Percentiles rank a stretch among this genome's conserved stretches.
These are phyloP conservation scores for Solidago caesia DNA, from an alignment of 129 eudicot species.

Conservation along the genomic window DNA sequence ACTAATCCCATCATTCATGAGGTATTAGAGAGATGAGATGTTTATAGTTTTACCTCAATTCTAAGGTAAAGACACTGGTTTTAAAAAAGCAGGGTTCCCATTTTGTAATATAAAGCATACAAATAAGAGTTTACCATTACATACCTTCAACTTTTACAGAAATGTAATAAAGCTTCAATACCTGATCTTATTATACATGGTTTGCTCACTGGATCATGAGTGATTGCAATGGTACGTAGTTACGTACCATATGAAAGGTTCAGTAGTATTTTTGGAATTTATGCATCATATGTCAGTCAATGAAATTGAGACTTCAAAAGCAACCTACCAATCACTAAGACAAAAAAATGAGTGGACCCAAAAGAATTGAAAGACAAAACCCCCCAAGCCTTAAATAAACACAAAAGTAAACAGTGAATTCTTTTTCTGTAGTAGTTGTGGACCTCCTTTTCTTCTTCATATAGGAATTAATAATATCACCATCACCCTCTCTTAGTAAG, in stretches of 20 bases:
- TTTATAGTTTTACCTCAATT: too few species aligned
- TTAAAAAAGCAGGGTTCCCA: too few species aligned
- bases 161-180: not conserved
- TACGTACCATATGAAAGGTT: not conserved
- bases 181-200: not conserved
- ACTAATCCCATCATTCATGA: too few species aligned
- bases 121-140: not conserved
- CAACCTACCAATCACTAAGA: slow-evolving; percentile 32
- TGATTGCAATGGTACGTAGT: slow-evolving; percentile 1
- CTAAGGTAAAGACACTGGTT: too few species aligned
- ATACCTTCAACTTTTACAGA: slow-evolving; percentile 1
- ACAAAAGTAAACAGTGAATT: slow-evolving; percentile 25
- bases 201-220: slow-evolving; percentile 2
- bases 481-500: slow-evolving; percentile 28
- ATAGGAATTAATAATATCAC: slow-evolving; percentile 27
- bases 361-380: slow-evolving; percentile 9
- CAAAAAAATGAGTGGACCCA: slow-evolving; percentile 33
- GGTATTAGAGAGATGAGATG: too few species aligned
- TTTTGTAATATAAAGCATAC: too few species aligned
- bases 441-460: slow-evolving; percentile 28
- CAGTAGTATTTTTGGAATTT: slow-evolving; percentile 5
- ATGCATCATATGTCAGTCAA: slow-evolving; percentile 19
- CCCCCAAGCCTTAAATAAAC: slow-evolving; percentile 13
- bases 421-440: slow-evolving; percentile 20
- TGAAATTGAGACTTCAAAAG: slow-evolving; percentile 34